Base-by-base conservation (phyloP, 495 filamentous ascomycete species). In the Tuber melanosporum region DNA sequence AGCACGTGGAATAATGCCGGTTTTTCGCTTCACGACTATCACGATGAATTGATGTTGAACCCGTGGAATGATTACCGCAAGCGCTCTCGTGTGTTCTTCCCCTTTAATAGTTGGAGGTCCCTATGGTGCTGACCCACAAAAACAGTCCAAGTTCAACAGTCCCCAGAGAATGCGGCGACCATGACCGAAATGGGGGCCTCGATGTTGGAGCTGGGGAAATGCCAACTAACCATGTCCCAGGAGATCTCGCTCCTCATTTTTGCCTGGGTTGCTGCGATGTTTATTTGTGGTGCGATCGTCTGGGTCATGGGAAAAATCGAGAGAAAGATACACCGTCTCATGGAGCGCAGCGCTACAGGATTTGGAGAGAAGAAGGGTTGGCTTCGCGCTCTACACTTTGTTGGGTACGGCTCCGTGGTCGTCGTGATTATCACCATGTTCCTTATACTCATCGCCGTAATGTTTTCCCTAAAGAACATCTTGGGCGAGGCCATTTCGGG, bases 1-100 rank as follows among this genome's bases (percentile, higher is more conserved):
- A 41, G 39, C 39, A 41, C 39, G 39, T 41, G n/a, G n/a, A 3
- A 62, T 15, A 32, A 1, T 4, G 0, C 3, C 5, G 20, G 19
- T n/a, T n/a, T 52, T 2, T 0, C 47, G 17, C 0, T 9, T 20
- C 0, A 0, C 0, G 12, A 32, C 3, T n/a, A 62, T 3, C 32
- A 15, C 3, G 12, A 1, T 0, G 52, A 62, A 62, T 32, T 32
- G n/a, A 14, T 15, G 10, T 14, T 20, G n/a, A 26, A 62, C 26
- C 22, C 10, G 0, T 62, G n/a, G 52, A 62, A 62, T 4, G 10
- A 62, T 12, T 10, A 32, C 3, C 52, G n/a, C 52, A 26, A 32
- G 12, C 52, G 52, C n/a, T 62, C n/a, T 32, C 12, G 52, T 62
- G 26, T 1, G 10, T 5, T 32, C n/a, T 15, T 2, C 0, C 47